Conservation (phyloP, 805 yeast species). For the Metschnikowia gruessii region DNA sequence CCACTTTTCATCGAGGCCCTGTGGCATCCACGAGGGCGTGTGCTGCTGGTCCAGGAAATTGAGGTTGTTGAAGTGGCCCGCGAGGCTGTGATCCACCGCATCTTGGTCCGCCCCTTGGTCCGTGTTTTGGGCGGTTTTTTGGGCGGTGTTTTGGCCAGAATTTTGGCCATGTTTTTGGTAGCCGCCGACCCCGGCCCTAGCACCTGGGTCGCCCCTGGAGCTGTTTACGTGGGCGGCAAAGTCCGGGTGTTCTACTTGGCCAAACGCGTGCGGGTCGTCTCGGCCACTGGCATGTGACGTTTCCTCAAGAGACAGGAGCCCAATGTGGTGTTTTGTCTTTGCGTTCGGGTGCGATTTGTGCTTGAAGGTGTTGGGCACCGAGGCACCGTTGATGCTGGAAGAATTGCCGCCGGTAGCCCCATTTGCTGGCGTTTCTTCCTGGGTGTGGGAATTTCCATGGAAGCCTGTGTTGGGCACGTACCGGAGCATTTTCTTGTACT, state of each 20-base stretch:
- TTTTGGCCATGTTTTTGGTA: too few species aligned
- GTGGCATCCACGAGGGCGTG: slow-evolving; percentile 47
- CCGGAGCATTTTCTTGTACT: slow-evolving; percentile 33
- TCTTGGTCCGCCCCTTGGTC: background rate
- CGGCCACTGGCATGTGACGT: slow-evolving; percentile 2
- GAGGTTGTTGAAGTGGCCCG: background rate
- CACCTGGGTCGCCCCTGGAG: too few species aligned
- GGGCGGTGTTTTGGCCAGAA: too few species aligned
- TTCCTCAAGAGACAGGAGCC: slow-evolving; percentile 15
- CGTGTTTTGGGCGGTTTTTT: too few species aligned
- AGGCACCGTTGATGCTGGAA: slow-evolving; percentile 18
- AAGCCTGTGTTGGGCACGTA: slow-evolving; percentile 36
- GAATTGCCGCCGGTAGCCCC: slow-evolving; percentile 9
- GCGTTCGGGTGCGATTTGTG: slow-evolving; percentile 47
- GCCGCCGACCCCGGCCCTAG: too few species aligned
- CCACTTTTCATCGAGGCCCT: slow-evolving; percentile 38
- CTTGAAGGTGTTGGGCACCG: slow-evolving; percentile 45
- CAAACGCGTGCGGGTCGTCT: background rate
- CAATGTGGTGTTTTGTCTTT: slow-evolving; percentile 34
- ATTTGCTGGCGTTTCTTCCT: slow-evolving; percentile 10
- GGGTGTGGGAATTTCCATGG: slow-evolving; percentile 17
- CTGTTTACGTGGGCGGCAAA: too few species aligned
- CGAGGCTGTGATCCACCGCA: background rate
- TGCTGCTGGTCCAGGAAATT: background rate
- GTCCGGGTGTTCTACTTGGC: too few species aligned